phyloP scores from a whole-genome alignment of 2,329 filamentous ascomycete species.

The Ophiostoma fasciatum region DNA sequence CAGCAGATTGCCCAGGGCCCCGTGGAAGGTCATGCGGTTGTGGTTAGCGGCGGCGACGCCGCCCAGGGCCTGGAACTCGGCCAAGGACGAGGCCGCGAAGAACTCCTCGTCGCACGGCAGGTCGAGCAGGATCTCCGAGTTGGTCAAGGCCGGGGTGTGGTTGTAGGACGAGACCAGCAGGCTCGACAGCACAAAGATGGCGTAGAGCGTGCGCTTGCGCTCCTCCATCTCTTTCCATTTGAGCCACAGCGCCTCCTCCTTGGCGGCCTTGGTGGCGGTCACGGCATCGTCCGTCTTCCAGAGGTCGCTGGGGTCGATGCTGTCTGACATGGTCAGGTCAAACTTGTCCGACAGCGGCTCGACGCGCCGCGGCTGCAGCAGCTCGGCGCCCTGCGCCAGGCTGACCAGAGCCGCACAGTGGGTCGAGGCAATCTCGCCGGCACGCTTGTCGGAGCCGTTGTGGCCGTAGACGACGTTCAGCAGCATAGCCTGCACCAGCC shows the following conservation, averaged over 20 bases:
- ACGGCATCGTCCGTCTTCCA: slow-evolving; percentile 22
- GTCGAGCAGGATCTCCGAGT: slow-evolving; percentile 82
- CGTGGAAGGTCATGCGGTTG: slow-evolving; percentile 64
- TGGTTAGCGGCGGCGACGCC: slow-evolving; percentile 54
- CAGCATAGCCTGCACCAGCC: slow-evolving; percentile 94
- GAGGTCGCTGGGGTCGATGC: slow-evolving; percentile 25
- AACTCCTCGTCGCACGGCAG: slow-evolving; percentile 88
- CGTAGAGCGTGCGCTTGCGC: slow-evolving; percentile 81
- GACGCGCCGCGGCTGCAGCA: slow-evolving; percentile 35
- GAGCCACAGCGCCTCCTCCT: slow-evolving; percentile 66
- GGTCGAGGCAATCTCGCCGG: slow-evolving; percentile 81
- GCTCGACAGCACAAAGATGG: slow-evolving; percentile 83
- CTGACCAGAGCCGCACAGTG: slow-evolving; percentile 86
- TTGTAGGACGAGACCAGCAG: slow-evolving; percentile 87
- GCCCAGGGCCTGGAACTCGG: slow-evolving; percentile 65
- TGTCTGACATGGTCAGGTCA: slow-evolving; percentile 40
- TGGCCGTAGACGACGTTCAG: slow-evolving; percentile 93
- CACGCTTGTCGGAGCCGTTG: slow-evolving; percentile 81
- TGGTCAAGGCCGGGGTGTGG: slow-evolving; percentile 77
- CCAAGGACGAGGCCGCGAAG: slow-evolving; percentile 69
- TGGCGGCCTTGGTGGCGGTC: slow-evolving; percentile 21
- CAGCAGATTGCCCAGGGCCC: slow-evolving; percentile 66
- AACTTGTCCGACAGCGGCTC: slow-evolving; percentile 28
- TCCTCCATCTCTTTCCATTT: slow-evolving; percentile 82
- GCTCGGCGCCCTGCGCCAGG: slow-evolving; percentile 74